phyloP scores from a whole-genome alignment of 768 basidiomycete genomes.

The Butyriboletus loyo region DNA sequence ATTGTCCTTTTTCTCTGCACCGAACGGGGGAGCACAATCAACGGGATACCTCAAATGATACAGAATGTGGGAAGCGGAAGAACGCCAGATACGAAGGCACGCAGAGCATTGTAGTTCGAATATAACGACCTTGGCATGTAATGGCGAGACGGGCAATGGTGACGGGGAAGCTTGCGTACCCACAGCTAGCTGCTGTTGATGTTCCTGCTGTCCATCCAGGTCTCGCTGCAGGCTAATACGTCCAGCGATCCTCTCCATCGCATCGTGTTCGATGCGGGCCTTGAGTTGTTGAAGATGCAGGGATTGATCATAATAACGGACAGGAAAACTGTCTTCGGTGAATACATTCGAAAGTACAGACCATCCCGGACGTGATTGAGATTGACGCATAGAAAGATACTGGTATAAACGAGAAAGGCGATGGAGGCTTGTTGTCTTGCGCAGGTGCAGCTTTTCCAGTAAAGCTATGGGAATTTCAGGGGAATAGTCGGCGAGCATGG shows the following conservation, averaged over 20 bases:
- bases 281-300: slow-evolving; percentile 23
- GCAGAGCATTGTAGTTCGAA: slow-evolving; percentile 40
- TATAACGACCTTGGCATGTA: slow-evolving; percentile 25
- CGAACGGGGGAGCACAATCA: no score
- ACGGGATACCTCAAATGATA: slow-evolving; percentile 24
- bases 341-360: slow-evolving; percentile 33
- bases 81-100: slow-evolving; percentile 38
- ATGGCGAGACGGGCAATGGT: slow-evolving; percentile 41
- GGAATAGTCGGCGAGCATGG: slow-evolving; percentile 30
- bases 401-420: slow-evolving; percentile 25
- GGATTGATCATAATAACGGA: slow-evolving; percentile 34
- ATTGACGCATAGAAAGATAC: slow-evolving; percentile 33
- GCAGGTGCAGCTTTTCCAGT: slow-evolving; percentile 24
- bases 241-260: slow-evolving; percentile 8
- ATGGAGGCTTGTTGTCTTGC: slow-evolving; percentile 26
- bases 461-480: slow-evolving; percentile 25
- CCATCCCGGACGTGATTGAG: slow-evolving; percentile 3
- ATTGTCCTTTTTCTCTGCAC: background rate
- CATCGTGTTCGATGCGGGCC: slow-evolving; percentile 26
- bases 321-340: slow-evolving; percentile 25
- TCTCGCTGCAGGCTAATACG: slow-evolving; percentile 11
- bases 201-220: background rate
- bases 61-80: slow-evolving; percentile 31
- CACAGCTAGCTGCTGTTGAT: background rate
- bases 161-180: slow-evolving; percentile 3